phyloP scores from a whole-genome alignment of 768 basidiomycete species.

The Auriscalpium orientale region DNA sequence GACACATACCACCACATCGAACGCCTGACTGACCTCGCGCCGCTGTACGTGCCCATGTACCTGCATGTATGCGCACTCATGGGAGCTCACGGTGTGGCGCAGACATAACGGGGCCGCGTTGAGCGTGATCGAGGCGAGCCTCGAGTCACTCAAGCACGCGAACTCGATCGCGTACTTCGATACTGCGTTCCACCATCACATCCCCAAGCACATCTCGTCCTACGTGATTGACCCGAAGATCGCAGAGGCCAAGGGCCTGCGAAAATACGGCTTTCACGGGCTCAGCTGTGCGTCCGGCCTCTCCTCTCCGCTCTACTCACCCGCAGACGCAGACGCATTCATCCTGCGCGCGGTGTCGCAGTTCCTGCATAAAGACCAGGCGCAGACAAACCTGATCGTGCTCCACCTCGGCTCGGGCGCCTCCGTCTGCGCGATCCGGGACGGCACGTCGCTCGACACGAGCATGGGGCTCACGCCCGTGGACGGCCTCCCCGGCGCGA shows the following conservation, averaged over 20 bases:
- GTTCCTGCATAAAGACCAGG: slow-evolving; percentile 46
- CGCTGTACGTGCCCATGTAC: slow-evolving; percentile 43
- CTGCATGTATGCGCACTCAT: neutral
- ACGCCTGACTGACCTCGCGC: slow-evolving; percentile 71
- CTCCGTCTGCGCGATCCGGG: slow-evolving; percentile 66
- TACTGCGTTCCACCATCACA: slow-evolving; percentile 73
- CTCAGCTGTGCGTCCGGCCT: slow-evolving; percentile 47
- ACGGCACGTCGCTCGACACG: slow-evolving; percentile 74
- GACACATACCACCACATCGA: slow-evolving; percentile 68
- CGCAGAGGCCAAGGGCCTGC: slow-evolving; percentile 57
- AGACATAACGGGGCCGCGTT: slow-evolving; percentile 61
- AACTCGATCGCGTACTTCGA: slow-evolving; percentile 83
- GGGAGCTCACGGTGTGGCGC: neutral
- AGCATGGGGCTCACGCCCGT: slow-evolving; percentile 90
- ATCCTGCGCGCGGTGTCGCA: slow-evolving; percentile 58
- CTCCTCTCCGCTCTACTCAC: neutral
- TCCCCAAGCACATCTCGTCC: slow-evolving; percentile 69
- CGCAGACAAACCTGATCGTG: slow-evolving; percentile 64
- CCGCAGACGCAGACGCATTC: slow-evolving; percentile 41
- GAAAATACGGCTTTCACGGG: slow-evolving; percentile 92
- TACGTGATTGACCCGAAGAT: slow-evolving; percentile 68
- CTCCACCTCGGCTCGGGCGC: slow-evolving; percentile 91
- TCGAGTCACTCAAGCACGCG: slow-evolving; percentile 55
- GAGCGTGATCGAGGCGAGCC: slow-evolving; percentile 52
- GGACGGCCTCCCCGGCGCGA: slow-evolving; percentile 84